Conservation (phyloP, 23 red algal genomes). For the Gracilariopsis chorda region DNA sequence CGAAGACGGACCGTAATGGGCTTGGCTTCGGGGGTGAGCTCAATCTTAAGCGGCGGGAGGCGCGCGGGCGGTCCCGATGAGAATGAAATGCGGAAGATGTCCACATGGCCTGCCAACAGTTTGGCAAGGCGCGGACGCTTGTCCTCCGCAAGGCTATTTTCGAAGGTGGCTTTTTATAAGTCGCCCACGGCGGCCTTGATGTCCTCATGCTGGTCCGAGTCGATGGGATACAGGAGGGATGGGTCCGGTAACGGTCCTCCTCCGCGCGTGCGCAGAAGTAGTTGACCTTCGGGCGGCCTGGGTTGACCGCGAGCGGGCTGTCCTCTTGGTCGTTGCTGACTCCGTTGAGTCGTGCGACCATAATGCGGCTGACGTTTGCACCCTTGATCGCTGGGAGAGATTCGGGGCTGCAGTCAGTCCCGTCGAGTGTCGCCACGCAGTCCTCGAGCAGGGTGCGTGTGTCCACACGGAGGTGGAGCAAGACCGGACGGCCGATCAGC, state of each 20-base stretch:
- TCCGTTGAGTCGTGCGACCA: neutral
- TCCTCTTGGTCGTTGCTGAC: neutral
- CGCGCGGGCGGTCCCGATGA: slow-evolving; percentile 9
- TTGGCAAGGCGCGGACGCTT: neutral
- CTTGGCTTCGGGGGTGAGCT: neutral
- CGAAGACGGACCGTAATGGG: slow-evolving; percentile 39
- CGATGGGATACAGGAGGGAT: neutral
- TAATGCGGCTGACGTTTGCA: neutral
- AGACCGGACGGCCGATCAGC: neutral
- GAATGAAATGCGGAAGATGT: slow-evolving; percentile 36
- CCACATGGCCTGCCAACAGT: neutral
- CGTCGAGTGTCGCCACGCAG: neutral
- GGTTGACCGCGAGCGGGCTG: neutral
- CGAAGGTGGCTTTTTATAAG: neutral
- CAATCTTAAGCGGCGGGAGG: neutral
- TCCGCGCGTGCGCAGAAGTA: slow-evolving; percentile 11
- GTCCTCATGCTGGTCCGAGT: neutral
- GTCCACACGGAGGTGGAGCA: neutral
- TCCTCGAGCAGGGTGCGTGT: neutral
- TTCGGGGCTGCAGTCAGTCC: neutral
- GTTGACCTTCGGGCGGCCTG: neutral
- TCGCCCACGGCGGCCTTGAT: neutral
- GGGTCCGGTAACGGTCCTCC: slow-evolving; percentile 35
- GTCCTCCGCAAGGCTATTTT: slow-evolving; percentile 6
- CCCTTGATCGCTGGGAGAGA: neutral